phyloP scores from a whole-genome alignment of 805 yeast genomes.

The Helenozyma baotianmanensis region DNA sequence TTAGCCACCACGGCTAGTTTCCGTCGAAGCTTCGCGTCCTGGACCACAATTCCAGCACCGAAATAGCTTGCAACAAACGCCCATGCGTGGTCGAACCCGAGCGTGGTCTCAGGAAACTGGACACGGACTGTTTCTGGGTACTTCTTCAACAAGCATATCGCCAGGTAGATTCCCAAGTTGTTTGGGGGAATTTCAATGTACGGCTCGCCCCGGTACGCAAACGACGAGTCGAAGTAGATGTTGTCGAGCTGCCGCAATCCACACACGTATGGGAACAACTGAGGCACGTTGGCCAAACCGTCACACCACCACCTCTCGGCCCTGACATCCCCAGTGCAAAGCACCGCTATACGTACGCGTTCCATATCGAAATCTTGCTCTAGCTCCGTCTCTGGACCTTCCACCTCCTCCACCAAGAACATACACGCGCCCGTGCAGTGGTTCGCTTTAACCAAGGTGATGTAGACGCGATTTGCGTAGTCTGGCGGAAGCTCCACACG shows the following conservation, averaged over 20 bases:
- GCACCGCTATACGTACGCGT: conserved; percentile 23
- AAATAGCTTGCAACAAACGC: conserved; percentile 26
- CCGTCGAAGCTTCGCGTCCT: background rate
- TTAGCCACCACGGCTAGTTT: conserved; percentile 5
- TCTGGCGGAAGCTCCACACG: conserved; percentile 15
- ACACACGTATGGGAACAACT: conserved; percentile 37
- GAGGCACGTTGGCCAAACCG: conserved; percentile 32
- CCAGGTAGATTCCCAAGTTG: conserved; percentile 34
- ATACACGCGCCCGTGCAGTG: conserved; percentile 61
- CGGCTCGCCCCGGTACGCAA: conserved; percentile 46
- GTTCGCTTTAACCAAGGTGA: conserved; percentile 46
- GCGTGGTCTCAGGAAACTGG: conserved; percentile 33
- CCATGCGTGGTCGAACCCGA: conserved; percentile 57
- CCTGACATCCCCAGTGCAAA: conserved; percentile 55
- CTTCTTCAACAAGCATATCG: conserved; percentile 27
- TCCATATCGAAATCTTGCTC: background rate
- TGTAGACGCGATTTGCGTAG: conserved; percentile 15
- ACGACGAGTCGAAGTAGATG: conserved; percentile 54
- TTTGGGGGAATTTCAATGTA: conserved; percentile 42
- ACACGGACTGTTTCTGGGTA: conserved; percentile 39
- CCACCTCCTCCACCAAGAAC: conserved; percentile 41
- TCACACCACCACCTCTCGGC: conserved; percentile 53
- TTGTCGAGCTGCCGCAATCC: conserved; percentile 34
- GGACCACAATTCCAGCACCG: conserved; percentile 11
- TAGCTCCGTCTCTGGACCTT: background rate